Percentiles rank a stretch among this genome's conserved stretches.
Conservation (phyloP, 176 grass and related monocot genomes). For the Aegilops bicornis region DNA sequence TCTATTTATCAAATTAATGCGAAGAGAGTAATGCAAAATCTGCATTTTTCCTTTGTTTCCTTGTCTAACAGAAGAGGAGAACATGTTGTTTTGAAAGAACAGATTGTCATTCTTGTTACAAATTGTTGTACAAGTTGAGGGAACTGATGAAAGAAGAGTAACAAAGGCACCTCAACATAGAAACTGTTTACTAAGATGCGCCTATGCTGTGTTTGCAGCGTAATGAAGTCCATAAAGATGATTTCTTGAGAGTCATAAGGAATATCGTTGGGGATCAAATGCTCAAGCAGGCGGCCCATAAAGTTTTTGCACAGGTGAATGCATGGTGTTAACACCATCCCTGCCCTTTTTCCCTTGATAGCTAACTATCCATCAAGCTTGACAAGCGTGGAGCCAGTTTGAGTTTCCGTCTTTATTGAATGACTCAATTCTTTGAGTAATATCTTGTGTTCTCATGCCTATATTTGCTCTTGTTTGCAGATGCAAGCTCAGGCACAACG, state of each 20-base stretch:
- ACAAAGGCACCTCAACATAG: neutral
- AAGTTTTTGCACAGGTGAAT: slow-evolving; percentile 86
- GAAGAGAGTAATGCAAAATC: neutral
- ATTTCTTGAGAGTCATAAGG: slow-evolving; percentile 94
- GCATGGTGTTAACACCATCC: slow-evolving; percentile 13
- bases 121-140: neutral
- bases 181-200: slow-evolving; percentile 22
- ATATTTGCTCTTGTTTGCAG: slow-evolving; percentile 31
- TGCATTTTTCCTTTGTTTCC: slow-evolving; percentile 27
- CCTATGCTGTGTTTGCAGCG: slow-evolving; percentile 53
- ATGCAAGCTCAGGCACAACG: slow-evolving; percentile 57
- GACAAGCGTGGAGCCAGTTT: neutral
- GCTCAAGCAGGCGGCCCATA: slow-evolving; percentile 98
- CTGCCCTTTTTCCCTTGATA: slow-evolving; percentile 13
- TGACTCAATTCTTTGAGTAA: slow-evolving; percentile 15
- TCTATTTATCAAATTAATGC: neutral
- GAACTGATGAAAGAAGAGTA: slow-evolving; percentile 13
- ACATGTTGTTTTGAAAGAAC: neutral
- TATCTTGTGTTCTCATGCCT: slow-evolving; percentile 22
- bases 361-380: slow-evolving; percentile 15
- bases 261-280: slow-evolving; percentile 98
- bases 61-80: neutral
- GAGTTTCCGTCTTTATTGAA: neutral
- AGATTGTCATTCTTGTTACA: slow-evolving; percentile 20
- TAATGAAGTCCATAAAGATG: slow-evolving; percentile 96